phyloP scores from a whole-genome alignment of 257 asterid species.

The Solanum etuberosum region DNA sequence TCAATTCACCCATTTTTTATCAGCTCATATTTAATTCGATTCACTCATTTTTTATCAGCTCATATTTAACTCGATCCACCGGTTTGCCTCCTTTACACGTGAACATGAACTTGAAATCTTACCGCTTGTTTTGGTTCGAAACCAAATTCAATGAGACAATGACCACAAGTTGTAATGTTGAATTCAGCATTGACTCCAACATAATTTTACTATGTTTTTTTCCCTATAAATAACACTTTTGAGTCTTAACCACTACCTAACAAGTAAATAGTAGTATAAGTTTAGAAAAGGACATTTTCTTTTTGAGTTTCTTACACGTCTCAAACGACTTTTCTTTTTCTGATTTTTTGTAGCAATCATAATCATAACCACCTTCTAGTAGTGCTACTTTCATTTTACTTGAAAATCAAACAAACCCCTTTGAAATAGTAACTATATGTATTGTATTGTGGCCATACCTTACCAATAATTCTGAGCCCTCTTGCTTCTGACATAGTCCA shows the following conservation, averaged over 20 bases:
- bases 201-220: neutral
- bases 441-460: neutral
- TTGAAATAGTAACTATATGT: neutral
- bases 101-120: neutral
- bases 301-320: conserved; percentile 6
- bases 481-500: conserved; percentile 10
- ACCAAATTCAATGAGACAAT: neutral
- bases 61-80: no score
- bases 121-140: neutral
- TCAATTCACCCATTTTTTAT: no score
- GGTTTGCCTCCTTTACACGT: neutral
- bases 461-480: neutral
- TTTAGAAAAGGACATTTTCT: neutral
- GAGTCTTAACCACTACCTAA: neutral
- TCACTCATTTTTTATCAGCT: no score
- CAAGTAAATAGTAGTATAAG: neutral
- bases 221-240: neutral
- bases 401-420: conserved; percentile 6
- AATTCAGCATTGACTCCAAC: neutral
- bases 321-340: neutral
- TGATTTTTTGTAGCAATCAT: neutral
- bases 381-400: neutral
- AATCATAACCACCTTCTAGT: neutral
- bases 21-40: no score
- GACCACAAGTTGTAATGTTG: neutral